Evolutionary conservation across 176 grass and related monocot species (phyloP).

Genomic region (Tuctoria greenei): DNA sequence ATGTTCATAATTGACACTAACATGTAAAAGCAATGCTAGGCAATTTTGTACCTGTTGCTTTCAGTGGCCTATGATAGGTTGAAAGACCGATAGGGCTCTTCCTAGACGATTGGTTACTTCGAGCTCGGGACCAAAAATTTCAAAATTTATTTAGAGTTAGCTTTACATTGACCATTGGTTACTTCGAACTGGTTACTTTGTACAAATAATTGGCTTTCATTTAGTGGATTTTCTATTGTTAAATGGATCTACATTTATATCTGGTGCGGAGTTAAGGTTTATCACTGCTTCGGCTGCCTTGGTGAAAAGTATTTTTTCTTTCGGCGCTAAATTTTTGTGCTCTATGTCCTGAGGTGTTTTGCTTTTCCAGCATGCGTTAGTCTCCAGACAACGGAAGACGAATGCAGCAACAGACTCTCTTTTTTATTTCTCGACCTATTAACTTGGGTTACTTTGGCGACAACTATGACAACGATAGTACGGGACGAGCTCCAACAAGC

Average conservation of each 20-base stretch:
- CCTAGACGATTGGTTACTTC: constrained; percentile 1
- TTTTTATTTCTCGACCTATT: background rate
- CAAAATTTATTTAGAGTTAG: constrained; percentile 15
- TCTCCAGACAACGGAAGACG: background rate
- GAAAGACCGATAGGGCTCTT: constrained; percentile 15
- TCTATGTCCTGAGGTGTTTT: background rate
- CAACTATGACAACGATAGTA: constrained; percentile 6
- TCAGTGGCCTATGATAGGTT: constrained; percentile 13
- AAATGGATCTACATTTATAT: background rate
- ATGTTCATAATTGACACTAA: constrained; percentile 19
- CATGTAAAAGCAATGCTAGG: background rate
- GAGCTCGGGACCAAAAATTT: constrained; percentile 36
- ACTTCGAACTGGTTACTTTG: too few species aligned
- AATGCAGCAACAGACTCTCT: constrained; percentile 9
- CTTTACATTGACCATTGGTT: constrained; percentile 54
- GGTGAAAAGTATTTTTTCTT: background rate
- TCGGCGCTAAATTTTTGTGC: background rate
- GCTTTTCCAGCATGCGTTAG: background rate
- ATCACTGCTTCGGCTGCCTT: background rate
- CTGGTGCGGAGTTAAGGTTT: background rate
- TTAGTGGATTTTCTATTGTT: background rate
- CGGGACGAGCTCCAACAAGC: background rate
- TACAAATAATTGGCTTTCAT: background rate
- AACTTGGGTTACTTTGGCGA: constrained; percentile 19
- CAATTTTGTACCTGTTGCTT: constrained; percentile 2